Percentiles rank a stretch among this genome's conserved stretches.
These are phyloP conservation scores for Ocimum tenuiflorum DNA, from an alignment of 257 asterid species.

Conservation along the genomic window DNA sequence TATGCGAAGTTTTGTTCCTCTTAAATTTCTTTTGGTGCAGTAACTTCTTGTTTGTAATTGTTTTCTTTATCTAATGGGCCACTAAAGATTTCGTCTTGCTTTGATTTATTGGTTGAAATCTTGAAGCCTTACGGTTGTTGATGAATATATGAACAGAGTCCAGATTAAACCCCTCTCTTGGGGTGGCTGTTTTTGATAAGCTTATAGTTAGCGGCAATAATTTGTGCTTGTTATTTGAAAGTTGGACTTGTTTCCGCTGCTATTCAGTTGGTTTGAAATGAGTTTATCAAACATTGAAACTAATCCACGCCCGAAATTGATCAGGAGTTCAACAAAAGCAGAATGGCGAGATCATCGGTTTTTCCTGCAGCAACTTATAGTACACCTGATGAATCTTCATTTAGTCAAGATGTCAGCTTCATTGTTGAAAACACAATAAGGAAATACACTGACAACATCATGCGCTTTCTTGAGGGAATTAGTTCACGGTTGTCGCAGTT, in stretches of 20 bases:
- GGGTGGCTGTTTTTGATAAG: background rate
- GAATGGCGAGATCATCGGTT: constrained; percentile 64
- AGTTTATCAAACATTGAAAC: background rate
- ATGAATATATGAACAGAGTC: background rate
- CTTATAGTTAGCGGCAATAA: background rate
- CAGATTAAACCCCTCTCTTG: background rate
- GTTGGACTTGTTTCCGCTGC: background rate
- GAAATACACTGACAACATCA: constrained; percentile 74
- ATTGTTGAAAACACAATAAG: constrained; percentile 71
- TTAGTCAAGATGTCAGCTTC: constrained; percentile 52
- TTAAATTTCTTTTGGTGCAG: background rate
- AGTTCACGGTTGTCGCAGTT: constrained; percentile 90
- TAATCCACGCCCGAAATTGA: constrained; percentile 11
- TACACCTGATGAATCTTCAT: constrained; percentile 76
- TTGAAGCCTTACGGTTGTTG: background rate
- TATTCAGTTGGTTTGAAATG: background rate
- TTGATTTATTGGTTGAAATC: background rate
- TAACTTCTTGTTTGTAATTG: background rate
- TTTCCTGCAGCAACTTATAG: constrained; percentile 49
- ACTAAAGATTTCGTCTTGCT: too few relatives aligned
- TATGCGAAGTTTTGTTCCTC: background rate
- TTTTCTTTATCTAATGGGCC: background rate
- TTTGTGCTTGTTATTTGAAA: background rate
- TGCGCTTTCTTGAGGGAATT: constrained; percentile 93
- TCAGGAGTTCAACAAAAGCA: constrained; percentile 77